phyloP scores from a whole-genome alignment of 148 eudicot genomes.

The Vaccinium darrowii region DNA sequence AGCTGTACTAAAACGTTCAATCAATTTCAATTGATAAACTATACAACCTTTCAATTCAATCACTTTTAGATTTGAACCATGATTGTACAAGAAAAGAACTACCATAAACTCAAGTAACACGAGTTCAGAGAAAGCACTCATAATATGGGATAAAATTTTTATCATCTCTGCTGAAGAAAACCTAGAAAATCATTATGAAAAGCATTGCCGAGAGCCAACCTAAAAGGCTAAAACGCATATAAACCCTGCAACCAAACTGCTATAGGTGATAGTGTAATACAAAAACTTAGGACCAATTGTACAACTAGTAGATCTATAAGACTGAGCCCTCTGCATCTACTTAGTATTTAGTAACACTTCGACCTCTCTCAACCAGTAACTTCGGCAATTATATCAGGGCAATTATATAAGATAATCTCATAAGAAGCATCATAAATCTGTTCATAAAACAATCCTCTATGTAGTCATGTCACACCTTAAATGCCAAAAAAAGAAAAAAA shows the following conservation, averaged over 20 bases:
- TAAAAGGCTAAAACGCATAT: neutral
- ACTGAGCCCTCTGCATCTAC: neutral
- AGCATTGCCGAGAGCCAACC: neutral
- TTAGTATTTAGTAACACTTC: neutral
- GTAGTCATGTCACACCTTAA: slow-evolving; percentile 22
- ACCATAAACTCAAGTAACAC: neutral
- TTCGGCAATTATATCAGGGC: neutral
- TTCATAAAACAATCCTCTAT: neutral
- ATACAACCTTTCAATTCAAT: neutral
- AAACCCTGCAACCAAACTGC: neutral
- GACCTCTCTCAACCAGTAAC: slow-evolving; percentile 2
- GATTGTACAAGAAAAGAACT: neutral
- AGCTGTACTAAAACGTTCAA: neutral
- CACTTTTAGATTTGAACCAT: neutral
- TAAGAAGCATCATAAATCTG: slow-evolving; percentile 8
- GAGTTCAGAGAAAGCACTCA: neutral
- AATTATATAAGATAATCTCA: neutral
- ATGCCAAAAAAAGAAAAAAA: slow-evolving; percentile 19
- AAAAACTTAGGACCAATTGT: neutral
- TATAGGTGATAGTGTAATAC: neutral
- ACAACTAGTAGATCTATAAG: slow-evolving; percentile 14
- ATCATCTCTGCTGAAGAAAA: neutral
- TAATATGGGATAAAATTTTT: neutral
- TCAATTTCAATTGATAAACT: neutral
- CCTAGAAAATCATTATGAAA: neutral